Percentiles rank a stretch among this genome's conserved stretches.
Conservation (phyloP, 441 rosid genomes). For the Breynia disticha region DNA sequence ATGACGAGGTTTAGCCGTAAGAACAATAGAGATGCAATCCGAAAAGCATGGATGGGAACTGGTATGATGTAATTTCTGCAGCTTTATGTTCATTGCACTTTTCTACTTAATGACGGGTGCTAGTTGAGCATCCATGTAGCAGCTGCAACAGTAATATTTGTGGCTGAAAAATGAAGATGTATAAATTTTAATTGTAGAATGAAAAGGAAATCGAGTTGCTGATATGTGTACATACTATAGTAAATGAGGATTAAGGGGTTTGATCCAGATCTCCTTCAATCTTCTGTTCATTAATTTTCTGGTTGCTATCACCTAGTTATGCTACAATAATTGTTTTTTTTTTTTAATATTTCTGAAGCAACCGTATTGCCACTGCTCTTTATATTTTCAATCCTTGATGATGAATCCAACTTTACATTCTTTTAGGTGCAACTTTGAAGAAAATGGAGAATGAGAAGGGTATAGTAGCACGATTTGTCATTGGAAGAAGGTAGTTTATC, state of each 20-base stretch:
- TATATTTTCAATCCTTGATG: conserved; percentile 4
- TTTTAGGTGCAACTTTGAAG: conserved; percentile 40
- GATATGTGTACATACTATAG: no score
- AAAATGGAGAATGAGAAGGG: conserved; percentile 68
- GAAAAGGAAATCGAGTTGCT: no score
- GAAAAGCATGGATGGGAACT: conserved; percentile 95
- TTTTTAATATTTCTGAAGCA: not conserved
- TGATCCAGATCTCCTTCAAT: no score
- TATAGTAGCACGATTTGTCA: conserved; percentile 58
- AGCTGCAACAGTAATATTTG: no score
- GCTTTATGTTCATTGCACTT: not conserved
- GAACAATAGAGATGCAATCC: conserved; percentile 78
- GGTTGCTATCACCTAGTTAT: not conserved
- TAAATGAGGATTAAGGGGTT: no score
- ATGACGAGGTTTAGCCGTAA: conserved; percentile 59
- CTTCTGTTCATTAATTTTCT: no score
- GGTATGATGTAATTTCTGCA: conserved; percentile 34
- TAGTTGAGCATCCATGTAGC: no score
- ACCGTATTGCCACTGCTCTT: not conserved
- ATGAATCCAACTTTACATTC: conserved; percentile 2
- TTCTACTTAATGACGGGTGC: no score
- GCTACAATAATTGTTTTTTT: not conserved
- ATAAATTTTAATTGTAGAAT: no score
- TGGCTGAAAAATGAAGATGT: no score
- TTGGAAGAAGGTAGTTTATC: conserved; percentile 65